Evolutionary conservation across 2,329 filamentous ascomycete genomes (phyloP).

Genomic region (Diaporthe longicolla): DNA sequence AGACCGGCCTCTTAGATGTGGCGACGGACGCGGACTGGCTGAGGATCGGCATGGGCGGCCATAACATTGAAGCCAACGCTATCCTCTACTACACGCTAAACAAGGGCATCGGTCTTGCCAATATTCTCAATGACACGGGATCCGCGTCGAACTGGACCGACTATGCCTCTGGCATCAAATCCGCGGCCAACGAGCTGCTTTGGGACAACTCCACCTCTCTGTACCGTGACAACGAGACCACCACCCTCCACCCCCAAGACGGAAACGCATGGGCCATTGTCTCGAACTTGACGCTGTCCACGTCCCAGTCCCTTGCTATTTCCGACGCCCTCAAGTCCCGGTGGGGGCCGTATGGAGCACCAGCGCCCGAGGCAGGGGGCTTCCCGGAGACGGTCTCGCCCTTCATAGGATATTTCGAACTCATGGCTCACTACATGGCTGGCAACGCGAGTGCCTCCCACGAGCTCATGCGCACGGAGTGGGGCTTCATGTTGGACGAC

Average conservation of each 20-base stretch:
- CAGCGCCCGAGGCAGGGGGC: constrained; percentile 48
- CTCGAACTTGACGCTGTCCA: constrained; percentile 15
- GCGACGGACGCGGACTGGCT: constrained; percentile 65
- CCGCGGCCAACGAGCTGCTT: constrained; percentile 35
- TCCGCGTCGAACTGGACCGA: constrained; percentile 14
- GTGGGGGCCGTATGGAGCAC: constrained; percentile 44
- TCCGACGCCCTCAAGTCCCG: constrained; percentile 42
- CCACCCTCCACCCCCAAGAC: constrained; percentile 41
- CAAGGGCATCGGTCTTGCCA: constrained; percentile 62
- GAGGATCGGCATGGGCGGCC: constrained; percentile 62
- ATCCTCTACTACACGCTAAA: constrained; percentile 66
- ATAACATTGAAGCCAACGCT: constrained; percentile 66
- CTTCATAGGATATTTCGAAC: constrained; percentile 53
- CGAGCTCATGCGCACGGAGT: constrained; percentile 49
- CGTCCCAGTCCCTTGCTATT: constrained; percentile 11
- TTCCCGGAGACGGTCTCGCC: constrained; percentile 53
- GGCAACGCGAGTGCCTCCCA: constrained; percentile 46
- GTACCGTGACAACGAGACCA: constrained; percentile 45
- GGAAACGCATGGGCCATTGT: constrained; percentile 42
- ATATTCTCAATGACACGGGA: constrained; percentile 55
- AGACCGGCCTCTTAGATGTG: constrained; percentile 61
- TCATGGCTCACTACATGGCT: constrained; percentile 51
- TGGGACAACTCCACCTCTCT: constrained; percentile 37
- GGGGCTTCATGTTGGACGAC: constrained; percentile 68
- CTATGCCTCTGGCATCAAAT: constrained; percentile 34